These are phyloP conservation scores for Cryptococcus sp. DNA, from an alignment of 1,284 basidiomycete genomes.

Conservation along the genomic window DNA sequence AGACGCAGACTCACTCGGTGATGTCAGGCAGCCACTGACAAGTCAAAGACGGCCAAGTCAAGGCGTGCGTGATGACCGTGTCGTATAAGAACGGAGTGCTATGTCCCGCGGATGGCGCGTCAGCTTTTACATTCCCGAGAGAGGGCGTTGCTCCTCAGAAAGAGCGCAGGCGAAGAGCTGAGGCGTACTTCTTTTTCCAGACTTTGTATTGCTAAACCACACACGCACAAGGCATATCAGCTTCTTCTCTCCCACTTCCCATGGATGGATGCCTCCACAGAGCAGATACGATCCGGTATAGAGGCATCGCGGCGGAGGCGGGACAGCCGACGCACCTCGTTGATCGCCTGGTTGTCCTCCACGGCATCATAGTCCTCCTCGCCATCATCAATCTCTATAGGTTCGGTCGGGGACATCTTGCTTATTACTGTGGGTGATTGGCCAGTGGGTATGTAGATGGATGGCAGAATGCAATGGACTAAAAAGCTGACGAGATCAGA, in stretches of 20 bases:
- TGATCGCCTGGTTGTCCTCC: slow-evolving; percentile 76
- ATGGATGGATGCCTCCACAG: too few relatives aligned
- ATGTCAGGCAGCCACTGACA: slow-evolving; percentile 99
- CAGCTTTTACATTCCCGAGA: background rate
- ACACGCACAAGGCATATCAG: background rate
- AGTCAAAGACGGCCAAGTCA: slow-evolving; percentile 97
- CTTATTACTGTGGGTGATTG: background rate
- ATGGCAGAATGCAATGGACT: background rate
- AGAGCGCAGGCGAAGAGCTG: background rate
- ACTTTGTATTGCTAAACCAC: slow-evolving; percentile 54
- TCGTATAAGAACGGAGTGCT: slow-evolving; percentile 92
- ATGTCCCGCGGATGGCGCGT: background rate
- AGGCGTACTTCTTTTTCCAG: slow-evolving; percentile 71
- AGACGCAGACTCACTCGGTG: slow-evolving; percentile 64
- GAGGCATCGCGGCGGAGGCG: background rate
- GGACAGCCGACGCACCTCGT: slow-evolving; percentile 64
- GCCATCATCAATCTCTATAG: slow-evolving; percentile 61
- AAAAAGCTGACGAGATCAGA: background rate
- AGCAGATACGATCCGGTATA: too few relatives aligned
- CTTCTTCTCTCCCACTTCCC: background rate
- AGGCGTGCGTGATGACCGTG: slow-evolving; percentile 92
- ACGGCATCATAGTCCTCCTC: slow-evolving; percentile 58
- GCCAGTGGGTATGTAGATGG: background rate
- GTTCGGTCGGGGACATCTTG: slow-evolving; percentile 36
- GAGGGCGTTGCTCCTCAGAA: background rate